Evolutionary conservation across 2,329 filamentous ascomycete species (phyloP), one percentile per base, ranked within the genome.

Genomic region (Hansfordia pulvinata): DNA sequence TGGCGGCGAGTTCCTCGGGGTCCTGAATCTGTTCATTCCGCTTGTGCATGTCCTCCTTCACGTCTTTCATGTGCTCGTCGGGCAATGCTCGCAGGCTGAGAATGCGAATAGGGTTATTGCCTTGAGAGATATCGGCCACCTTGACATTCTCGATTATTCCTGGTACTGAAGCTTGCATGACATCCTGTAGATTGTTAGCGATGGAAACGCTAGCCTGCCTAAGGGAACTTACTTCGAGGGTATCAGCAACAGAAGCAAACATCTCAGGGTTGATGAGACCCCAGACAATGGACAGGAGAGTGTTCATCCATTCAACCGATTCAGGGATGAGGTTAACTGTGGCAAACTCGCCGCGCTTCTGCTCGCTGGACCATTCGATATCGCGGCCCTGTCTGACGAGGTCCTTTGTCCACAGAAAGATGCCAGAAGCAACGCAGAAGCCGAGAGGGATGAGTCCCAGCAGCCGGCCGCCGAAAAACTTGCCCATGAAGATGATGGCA

Each of bases 291-390:
- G 69, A 71, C 4, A 96, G 53, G 26, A 90, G 70, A 0, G 82
- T 86, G 49, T 98, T 98, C 69, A 98, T 78, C 90, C 90, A 96
- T 47, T 86, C 79, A 6, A 93, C 86, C 1, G 82, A 92, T 53
- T 94, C 88, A 0, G 88, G 88, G 6, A 96, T 77, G 16, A 96
- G 60, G 42, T 94, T 94, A 17, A 78, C 75, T 3, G 81, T 84
- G 2, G 88, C 84, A 50, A 75, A 85, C 55, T 90, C 69, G 4
- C 88, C 88, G 31, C 88, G 72, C 29, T 76, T 70, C 53, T 86
- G 75, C 51, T 96, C 88, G 34, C 78, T 84, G 4, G 76, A 69
- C 88, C 88, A 96, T 49, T 94, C 88, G 22, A 76, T 63, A 32
- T 86, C 80, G 18, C 84, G 62, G 3, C 88, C 86, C 44, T 79